Percentiles rank a stretch among this genome's conserved stretches.
These are phyloP conservation scores for Adansonia gregorii DNA, from an alignment of 441 rosid genomes.

Conservation along the genomic window DNA sequence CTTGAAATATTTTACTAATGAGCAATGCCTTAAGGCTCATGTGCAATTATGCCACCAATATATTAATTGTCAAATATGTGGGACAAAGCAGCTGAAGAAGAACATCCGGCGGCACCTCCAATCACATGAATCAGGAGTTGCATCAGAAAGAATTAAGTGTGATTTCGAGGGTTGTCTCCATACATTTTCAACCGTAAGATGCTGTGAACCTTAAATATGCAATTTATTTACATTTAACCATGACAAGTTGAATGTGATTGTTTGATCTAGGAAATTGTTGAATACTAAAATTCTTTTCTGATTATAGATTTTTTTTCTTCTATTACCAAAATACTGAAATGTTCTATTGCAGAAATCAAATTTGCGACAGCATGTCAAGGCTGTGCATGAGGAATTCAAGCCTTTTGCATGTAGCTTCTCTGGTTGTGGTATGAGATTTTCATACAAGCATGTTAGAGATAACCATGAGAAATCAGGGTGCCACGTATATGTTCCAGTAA, in stretches of 20 bases:
- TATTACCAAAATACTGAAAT: background rate
- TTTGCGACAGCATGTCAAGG: slow-evolving; percentile 64
- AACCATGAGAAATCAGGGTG: slow-evolving; percentile 68
- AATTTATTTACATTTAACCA: background rate
- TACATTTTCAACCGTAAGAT: slow-evolving; percentile 66
- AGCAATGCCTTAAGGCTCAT: too few relatives aligned
- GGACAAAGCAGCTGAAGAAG: too few relatives aligned
- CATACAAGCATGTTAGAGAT: slow-evolving; percentile 83
- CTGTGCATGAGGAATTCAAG: slow-evolving; percentile 57
- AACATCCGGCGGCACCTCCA: slow-evolving; percentile 72
- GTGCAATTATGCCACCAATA: too few relatives aligned
- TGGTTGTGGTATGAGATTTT: slow-evolving; percentile 72
- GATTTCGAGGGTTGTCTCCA: slow-evolving; percentile 53
- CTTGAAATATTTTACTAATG: slow-evolving; percentile 76
- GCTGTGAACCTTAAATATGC: background rate
- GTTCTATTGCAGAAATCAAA: slow-evolving; percentile 61
- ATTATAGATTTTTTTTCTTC: background rate
- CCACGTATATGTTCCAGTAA: slow-evolving; percentile 66
- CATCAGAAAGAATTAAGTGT: slow-evolving; percentile 55
- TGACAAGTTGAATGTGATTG: background rate
- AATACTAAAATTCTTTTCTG: too few relatives aligned
- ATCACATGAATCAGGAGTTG: slow-evolving; percentile 51
- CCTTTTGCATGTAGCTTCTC: slow-evolving; percentile 69
- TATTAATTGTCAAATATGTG: too few relatives aligned
- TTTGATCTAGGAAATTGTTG: background rate